Percentiles rank a stretch among this genome's conserved stretches.
Evolutionary conservation across 2,329 filamentous ascomycete genomes (phyloP).

Genomic region (Diaporthe capsici): DNA sequence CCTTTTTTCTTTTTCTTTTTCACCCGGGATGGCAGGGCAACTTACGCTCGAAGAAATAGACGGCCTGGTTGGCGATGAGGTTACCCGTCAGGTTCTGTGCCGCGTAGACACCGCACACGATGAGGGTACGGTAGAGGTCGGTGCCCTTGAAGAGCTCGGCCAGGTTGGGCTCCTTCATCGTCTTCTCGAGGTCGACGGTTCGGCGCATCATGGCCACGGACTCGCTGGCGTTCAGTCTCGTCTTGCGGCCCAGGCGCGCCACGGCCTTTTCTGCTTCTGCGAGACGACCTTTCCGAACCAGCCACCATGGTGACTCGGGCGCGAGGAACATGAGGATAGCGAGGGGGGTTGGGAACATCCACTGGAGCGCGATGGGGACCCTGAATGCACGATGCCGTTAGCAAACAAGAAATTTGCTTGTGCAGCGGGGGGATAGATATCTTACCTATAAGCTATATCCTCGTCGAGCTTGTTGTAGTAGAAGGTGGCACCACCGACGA

Average conservation of each 20-base stretch:
- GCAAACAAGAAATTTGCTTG: slow-evolving; percentile 20
- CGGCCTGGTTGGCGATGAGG: slow-evolving; percentile 73
- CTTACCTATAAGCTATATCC: slow-evolving; percentile 58
- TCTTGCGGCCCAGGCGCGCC: slow-evolving; percentile 62
- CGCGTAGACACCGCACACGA: slow-evolving; percentile 70
- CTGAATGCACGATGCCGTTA: slow-evolving; percentile 50
- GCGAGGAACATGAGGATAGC: slow-evolving; percentile 65
- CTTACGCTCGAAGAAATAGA: slow-evolving; percentile 71
- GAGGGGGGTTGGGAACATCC: slow-evolving; percentile 70
- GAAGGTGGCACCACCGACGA: slow-evolving; percentile 71
- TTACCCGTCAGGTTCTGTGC: slow-evolving; percentile 75
- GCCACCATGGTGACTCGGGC: slow-evolving; percentile 69
- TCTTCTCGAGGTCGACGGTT: slow-evolving; percentile 67
- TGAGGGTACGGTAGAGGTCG: slow-evolving; percentile 67
- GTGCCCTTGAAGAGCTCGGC: slow-evolving; percentile 68
- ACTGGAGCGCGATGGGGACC: slow-evolving; percentile 69
- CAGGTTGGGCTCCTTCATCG: slow-evolving; percentile 60
- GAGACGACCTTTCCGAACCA: slow-evolving; percentile 65
- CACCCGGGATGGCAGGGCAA: slow-evolving; percentile 36
- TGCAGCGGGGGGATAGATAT: slow-evolving; percentile 43
- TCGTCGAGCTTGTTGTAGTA: slow-evolving; percentile 58
- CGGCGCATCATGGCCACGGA: slow-evolving; percentile 72
- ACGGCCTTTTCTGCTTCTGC: slow-evolving; percentile 62
- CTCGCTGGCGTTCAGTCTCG: slow-evolving; percentile 55
- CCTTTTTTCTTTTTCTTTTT: neutral